Base-by-base conservation (phyloP, 495 filamentous ascomycete genomes). In the Melanomma pulvis-pyrius region DNA sequence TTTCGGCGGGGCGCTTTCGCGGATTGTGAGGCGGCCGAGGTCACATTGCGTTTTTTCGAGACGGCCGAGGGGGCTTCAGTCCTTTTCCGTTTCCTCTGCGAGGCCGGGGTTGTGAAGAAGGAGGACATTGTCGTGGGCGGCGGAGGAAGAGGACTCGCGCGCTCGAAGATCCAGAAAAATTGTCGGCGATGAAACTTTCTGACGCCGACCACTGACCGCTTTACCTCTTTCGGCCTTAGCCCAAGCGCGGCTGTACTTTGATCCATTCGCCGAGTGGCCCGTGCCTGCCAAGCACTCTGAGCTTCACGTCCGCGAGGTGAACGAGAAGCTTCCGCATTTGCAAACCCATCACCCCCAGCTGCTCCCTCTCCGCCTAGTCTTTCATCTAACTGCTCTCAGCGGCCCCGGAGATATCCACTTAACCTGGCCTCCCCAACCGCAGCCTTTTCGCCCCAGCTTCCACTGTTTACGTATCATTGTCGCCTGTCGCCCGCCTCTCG, bases 81-180 rank as follows among this genome's bases (percentile, higher is more conserved):
- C 41, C 77, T 67, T 59, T 79, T 79, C n/a, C 77, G 66, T 71
- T 79, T 79, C 48, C 68, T 62, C 59, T 78, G 76, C 51, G 77
- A 79, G 0, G 77, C 77, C 1, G 77, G 77, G 17, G 70, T 62
- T 19, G 77, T 78, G 65, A 79, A 79, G 61, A 79, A 79, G 58
- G 77, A 77, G 29, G 76, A 78, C 76, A 79, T 79, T 13, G 64
- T 46, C 41, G 49, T 26, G 55, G 19, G 46, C 19, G 11, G 30
- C 9, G 41, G 34, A 36, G n/a, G 39, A 17, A 61, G 36, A 57
- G 9, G 1, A n/a, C 39, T 17, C 36, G 50, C 26, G 9, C 12
- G 1, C 4, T 30, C n/a, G 53, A 11, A 25, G 22, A 22, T 47
- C 7, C 28, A 25, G 52, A 68, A 61, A 50, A 54, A 46, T 53